A percentile compares a stretch with the other conserved stretches of the same genome.
Evolutionary conservation across 1,139 yeast genomes (phyloP).

Genomic region (Protomyces inouyei): DNA sequence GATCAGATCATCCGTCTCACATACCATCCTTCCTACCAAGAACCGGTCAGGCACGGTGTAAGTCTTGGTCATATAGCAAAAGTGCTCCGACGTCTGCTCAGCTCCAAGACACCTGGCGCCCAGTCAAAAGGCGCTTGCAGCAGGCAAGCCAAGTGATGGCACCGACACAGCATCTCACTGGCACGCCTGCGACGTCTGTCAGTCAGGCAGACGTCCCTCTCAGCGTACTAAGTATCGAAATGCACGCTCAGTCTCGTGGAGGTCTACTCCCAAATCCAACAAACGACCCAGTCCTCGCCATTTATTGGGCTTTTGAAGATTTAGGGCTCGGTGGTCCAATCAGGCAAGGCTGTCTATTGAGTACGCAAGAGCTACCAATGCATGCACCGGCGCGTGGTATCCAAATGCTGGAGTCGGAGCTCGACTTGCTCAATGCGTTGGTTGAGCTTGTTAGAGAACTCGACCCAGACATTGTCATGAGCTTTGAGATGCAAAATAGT

Average conservation of each 20-base stretch:
- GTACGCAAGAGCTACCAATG: constrained; percentile 4
- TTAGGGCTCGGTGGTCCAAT: constrained; percentile 15
- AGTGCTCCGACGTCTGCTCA: neutral
- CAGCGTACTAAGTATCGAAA: constrained; percentile 18
- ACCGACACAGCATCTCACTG: neutral
- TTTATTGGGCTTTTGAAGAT: constrained; percentile 58
- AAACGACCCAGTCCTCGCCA: constrained; percentile 52
- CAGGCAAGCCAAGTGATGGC: constrained; percentile 9
- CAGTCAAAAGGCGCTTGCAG: neutral
- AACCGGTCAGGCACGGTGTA: neutral
- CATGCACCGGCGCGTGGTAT: neutral
- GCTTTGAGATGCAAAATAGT: constrained; percentile 70
- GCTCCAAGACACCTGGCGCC: neutral
- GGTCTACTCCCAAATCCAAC: constrained; percentile 61
- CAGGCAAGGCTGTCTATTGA: constrained; percentile 12
- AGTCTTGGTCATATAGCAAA: neutral
- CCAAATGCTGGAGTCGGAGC: constrained; percentile 45
- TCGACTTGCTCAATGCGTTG: constrained; percentile 53
- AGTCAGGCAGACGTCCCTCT: constrained; percentile 24
- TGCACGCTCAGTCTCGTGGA: constrained; percentile 47
- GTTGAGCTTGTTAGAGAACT: constrained; percentile 53
- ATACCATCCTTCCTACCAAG: constrained; percentile 4
- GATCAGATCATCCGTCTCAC: neutral
- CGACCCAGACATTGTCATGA: constrained; percentile 86
- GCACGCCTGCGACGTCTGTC: neutral